phyloP scores from a whole-genome alignment of 306 rosid genomes.

The Trifolium subterraneum region DNA sequence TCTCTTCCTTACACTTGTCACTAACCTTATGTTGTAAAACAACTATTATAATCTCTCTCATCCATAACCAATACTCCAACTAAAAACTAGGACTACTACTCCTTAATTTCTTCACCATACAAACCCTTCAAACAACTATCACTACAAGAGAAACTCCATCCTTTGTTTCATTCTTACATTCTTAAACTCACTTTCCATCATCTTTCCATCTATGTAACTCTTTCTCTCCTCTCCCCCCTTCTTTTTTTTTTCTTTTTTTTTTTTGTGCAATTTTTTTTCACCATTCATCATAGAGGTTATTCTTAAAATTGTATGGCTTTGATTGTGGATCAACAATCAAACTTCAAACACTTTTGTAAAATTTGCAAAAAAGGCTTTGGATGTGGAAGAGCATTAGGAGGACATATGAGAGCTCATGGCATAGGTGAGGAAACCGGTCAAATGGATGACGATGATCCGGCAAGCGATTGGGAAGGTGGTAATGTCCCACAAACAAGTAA shows the following conservation, averaged over 20 bases:
- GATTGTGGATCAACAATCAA: slow-evolving; percentile 63
- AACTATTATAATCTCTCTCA: slow-evolving; percentile 50
- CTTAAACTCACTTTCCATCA: slow-evolving; percentile 36
- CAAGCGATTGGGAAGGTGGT: slow-evolving; percentile 75
- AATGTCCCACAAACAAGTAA: slow-evolving; percentile 56
- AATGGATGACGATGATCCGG: slow-evolving; percentile 70
- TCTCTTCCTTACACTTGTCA: slow-evolving; percentile 80
- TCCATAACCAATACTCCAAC: slow-evolving; percentile 71
- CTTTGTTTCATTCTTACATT: slow-evolving; percentile 29
- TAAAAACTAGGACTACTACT: slow-evolving; percentile 76
- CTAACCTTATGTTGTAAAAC: slow-evolving; percentile 43
- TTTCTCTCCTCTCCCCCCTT: not conserved
- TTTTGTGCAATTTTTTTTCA: not conserved
- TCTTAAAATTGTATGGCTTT: slow-evolving; percentile 61
- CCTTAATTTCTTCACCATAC: slow-evolving; percentile 57
- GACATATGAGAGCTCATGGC: slow-evolving; percentile 99
- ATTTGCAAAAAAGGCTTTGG: slow-evolving; percentile 93
- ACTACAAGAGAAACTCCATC: slow-evolving; percentile 59
- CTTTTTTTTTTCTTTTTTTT: not conserved
- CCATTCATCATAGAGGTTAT: not conserved
- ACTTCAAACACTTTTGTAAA: slow-evolving; percentile 85
- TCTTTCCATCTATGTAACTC: slow-evolving; percentile 2
- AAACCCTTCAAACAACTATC: slow-evolving; percentile 57
- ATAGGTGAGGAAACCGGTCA: slow-evolving; percentile 63
- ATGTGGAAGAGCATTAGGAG: slow-evolving; percentile 93